Percentiles rank a stretch among this genome's conserved stretches.
These are phyloP conservation scores for Zygoascus flipseniorum DNA, from an alignment of 805 yeast genomes.

Conservation along the genomic window DNA sequence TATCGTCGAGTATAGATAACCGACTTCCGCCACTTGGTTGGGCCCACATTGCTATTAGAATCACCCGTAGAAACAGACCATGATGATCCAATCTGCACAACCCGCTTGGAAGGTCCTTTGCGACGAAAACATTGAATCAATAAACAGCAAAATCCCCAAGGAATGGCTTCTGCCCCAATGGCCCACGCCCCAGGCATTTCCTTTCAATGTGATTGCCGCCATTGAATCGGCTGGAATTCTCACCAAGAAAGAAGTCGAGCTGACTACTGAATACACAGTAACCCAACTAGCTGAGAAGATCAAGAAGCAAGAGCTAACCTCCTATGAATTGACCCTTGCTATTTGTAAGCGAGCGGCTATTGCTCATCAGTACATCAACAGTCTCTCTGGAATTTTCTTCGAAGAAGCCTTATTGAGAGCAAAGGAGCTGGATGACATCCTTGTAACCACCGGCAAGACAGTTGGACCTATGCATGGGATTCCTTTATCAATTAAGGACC, in stretches of 20 bases:
- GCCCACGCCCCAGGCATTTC: background rate
- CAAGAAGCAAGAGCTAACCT: slow-evolving; percentile 35
- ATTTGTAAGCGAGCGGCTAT: slow-evolving; percentile 44
- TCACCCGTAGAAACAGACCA: background rate
- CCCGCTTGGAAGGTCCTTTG: background rate
- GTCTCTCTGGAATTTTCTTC: slow-evolving; percentile 35
- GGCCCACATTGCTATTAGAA: too few species aligned
- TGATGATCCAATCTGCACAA: background rate
- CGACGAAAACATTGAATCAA: background rate
- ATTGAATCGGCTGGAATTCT: background rate
- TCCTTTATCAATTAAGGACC: slow-evolving; percentile 54
- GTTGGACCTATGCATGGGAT: slow-evolving; percentile 61
- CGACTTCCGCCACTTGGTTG: background rate
- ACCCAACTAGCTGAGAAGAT: slow-evolving; percentile 41
- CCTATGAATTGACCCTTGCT: slow-evolving; percentile 43
- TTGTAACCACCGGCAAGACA: slow-evolving; percentile 32
- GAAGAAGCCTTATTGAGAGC: slow-evolving; percentile 55
- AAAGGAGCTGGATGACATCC: slow-evolving; percentile 44
- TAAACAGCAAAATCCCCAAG: background rate
- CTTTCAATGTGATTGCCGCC: background rate
- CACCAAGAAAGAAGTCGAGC: slow-evolving; percentile 1
- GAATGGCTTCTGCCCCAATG: background rate
- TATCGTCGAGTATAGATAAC: background rate
- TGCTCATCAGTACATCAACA: slow-evolving; percentile 35
- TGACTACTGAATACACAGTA: background rate